Percentiles rank a stretch among this genome's conserved stretches.
phyloP scores from a whole-genome alignment of 2,329 filamentous ascomycete species.

The Keithomyces neogunnii region DNA sequence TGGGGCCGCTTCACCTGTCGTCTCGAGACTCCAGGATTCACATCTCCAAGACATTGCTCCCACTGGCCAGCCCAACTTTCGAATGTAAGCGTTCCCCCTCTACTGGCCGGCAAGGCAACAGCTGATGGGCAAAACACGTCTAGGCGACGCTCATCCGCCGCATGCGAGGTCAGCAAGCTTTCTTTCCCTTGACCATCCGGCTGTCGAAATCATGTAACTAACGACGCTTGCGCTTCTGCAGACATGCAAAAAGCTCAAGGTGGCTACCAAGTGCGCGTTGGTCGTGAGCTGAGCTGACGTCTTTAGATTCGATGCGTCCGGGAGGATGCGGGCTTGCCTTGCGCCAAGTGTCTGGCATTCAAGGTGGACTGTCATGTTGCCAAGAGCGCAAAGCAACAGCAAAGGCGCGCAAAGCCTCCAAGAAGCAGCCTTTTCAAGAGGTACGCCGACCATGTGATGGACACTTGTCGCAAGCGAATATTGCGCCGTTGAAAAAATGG shows the following conservation, averaged over 20 bases:
- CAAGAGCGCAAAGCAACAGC: constrained; percentile 53
- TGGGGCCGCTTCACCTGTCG: no score
- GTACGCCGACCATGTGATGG: neutral
- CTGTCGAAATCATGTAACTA: neutral
- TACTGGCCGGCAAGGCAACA: neutral
- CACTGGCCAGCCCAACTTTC: no score
- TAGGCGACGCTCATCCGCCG: neutral
- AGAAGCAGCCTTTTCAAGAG: constrained; percentile 39
- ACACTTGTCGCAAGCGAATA: neutral
- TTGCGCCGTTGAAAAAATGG: neutral
- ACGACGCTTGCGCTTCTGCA: neutral
- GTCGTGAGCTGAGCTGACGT: neutral
- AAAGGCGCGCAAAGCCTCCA: constrained; percentile 50
- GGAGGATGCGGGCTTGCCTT: constrained; percentile 88
- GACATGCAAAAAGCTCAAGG: neutral
- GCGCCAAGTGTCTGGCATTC: constrained; percentile 98
- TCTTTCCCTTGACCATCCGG: neutral
- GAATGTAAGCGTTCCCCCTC: no score
- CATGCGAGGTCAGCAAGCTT: neutral
- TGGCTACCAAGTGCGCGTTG: no score
- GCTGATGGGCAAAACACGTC: neutral
- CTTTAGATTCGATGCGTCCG: constrained; percentile 90
- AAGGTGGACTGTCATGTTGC: constrained; percentile 97
- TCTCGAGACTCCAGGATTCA: no score
- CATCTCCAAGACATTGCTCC: no score